Evolutionary conservation across 2,329 filamentous ascomycete species (phyloP), one percentile per base, ranked within the genome.

Genomic region (Alternaria sp.): DNA sequence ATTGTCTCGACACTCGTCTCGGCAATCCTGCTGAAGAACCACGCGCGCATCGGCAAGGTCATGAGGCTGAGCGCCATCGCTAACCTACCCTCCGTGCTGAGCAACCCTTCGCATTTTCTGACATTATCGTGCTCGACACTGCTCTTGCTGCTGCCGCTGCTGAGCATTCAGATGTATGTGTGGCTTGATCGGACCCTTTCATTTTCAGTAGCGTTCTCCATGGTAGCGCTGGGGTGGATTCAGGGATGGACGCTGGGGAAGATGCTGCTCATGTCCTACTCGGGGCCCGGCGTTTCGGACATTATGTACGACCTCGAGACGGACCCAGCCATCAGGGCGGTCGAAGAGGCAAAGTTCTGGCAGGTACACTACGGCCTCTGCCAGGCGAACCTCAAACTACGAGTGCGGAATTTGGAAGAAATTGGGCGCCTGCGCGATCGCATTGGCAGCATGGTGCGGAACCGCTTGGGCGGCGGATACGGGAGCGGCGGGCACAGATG

Each of bases 361-460:
- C 96, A 99, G 83, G 96, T 97, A 13, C 96, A 99, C 81, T 97
- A 98, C 78, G 94, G 95, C 2, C 85, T 98, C 44, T 97, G 93
- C 76, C 97, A 98, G 91, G 96, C 96, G 9, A 97, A 96, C 77
- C 80, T 99, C 69, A 96, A 93, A 79, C 81, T 99, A 19, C 87
- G 90, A 62, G 87, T 97, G 25, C 77, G 82, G 66, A 90, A 90
- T 5, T 74, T 81, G 65, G 88, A 90, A 13, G 87, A 90, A 6
- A 83, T 96, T 62, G 85, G 86, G 62, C 91, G 90, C 72, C 81
- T 98, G 68, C 88, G 94, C 61, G 90, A 91, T 66, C 89, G 92
- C 49, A 88, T 97, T 54, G 86, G 88, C 15, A 90, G 90, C 62
- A 82, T 97, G 73, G 89, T 99, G 56, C 91, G 92, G 78, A 96